phyloP scores from a whole-genome alignment of 208 protist genomes.

The Crithidia fasciculata region DNA sequence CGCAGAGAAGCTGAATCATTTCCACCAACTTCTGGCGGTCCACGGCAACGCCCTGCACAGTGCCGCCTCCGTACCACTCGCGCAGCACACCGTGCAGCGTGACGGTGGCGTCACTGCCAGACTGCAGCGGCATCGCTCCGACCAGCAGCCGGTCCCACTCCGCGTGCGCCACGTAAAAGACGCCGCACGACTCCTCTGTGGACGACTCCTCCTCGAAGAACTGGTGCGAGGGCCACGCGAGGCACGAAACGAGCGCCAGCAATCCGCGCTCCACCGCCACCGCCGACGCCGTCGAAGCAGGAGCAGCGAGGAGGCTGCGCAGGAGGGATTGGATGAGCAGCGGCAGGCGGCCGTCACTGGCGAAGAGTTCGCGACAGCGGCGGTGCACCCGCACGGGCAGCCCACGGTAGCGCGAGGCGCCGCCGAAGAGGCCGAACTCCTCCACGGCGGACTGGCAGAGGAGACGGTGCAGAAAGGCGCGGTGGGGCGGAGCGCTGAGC shows the following conservation, averaged over 20 bases:
- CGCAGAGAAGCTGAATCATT: slow-evolving; percentile 46
- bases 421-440: slow-evolving; percentile 81
- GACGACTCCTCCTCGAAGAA: slow-evolving; percentile 83
- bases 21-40: slow-evolving; percentile 41
- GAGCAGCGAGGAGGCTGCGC: slow-evolving; percentile 26
- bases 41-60: slow-evolving; percentile 25
- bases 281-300: slow-evolving; percentile 12
- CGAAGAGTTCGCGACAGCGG: slow-evolving; percentile 50
- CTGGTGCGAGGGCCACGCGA: slow-evolving; percentile 77
- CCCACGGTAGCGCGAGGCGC: slow-evolving; percentile 54
- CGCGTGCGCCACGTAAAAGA: slow-evolving; percentile 53
- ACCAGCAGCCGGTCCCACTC: slow-evolving; percentile 66
- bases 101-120: not conserved
- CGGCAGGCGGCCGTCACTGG: slow-evolving; percentile 35
- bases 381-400: slow-evolving; percentile 66
- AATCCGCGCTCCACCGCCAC: slow-evolving; percentile 44
- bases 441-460: slow-evolving; percentile 50
- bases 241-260: slow-evolving; percentile 39
- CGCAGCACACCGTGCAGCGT: slow-evolving; percentile 38
- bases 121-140: slow-evolving; percentile 8
- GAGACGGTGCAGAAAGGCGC: slow-evolving; percentile 27
- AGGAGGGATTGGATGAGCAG: slow-evolving; percentile 43
- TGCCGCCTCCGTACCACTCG: slow-evolving; percentile 25
- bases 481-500: slow-evolving; percentile 9
- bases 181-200: slow-evolving; percentile 46